phyloP scores from a whole-genome alignment of 176 grass and related monocot genomes.

The Thinopyrum elongatum region DNA sequence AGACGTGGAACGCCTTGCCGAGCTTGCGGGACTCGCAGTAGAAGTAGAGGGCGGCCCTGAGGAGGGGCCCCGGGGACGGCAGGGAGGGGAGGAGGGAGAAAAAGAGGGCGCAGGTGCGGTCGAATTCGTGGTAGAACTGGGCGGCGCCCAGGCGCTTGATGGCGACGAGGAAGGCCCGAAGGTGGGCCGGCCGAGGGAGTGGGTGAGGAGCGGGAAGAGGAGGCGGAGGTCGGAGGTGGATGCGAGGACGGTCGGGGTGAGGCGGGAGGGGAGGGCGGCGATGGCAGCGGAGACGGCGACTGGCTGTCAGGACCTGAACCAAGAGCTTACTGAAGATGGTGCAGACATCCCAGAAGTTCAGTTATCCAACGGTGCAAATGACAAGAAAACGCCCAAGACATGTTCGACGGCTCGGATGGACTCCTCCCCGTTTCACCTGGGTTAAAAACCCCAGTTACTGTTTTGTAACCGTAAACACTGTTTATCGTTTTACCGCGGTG shows the following conservation, averaged over 20 bases:
- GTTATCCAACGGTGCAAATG: too few species aligned
- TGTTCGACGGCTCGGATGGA: too few species aligned
- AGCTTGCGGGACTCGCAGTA: slow-evolving; percentile 67
- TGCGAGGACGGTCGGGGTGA: slow-evolving; percentile 54
- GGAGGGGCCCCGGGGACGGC: slow-evolving; percentile 39
- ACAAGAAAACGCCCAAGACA: too few species aligned
- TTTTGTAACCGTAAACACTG: too few species aligned
- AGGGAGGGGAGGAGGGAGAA: slow-evolving; percentile 70
- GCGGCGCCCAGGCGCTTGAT: slow-evolving; percentile 62
- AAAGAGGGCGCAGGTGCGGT: slow-evolving; percentile 51
- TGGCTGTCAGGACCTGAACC: too few species aligned
- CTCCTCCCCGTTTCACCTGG: too few species aligned
- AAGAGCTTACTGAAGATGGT: too few species aligned
- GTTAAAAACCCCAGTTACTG: too few species aligned
- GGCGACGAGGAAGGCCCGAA: slow-evolving; percentile 58
- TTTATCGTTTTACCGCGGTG: too few species aligned
- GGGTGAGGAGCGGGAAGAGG: slow-evolving; percentile 58
- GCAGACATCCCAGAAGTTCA: too few species aligned
- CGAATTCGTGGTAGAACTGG: slow-evolving; percentile 65
- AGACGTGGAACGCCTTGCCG: slow-evolving; percentile 84
- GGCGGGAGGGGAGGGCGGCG: slow-evolving; percentile 65
- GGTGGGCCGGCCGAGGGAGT: slow-evolving; percentile 45
- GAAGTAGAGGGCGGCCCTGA: slow-evolving; percentile 70
- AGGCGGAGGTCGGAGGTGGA: slow-evolving; percentile 51
- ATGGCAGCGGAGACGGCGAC: slow-evolving; percentile 44